Evolutionary conservation across 495 filamentous ascomycete genomes (phyloP).

Genomic region (Trypethelium eluteriae): DNA sequence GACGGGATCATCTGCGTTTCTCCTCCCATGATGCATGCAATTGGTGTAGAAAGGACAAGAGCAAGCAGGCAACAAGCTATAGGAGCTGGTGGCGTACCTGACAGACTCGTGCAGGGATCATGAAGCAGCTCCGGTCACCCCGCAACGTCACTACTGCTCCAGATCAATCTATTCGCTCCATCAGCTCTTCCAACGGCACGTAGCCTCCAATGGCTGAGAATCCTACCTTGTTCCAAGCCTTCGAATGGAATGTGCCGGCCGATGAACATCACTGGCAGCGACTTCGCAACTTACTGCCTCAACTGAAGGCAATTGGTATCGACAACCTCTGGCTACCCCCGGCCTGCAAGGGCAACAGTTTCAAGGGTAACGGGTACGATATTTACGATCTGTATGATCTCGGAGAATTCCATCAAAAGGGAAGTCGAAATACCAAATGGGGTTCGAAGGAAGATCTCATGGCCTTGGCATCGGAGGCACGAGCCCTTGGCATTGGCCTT

Average conservation of each 20-base stretch:
- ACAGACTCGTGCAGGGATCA: neutral
- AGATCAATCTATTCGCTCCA: neutral
- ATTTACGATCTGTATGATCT: constrained; percentile 71
- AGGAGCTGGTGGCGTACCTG: constrained; percentile 10
- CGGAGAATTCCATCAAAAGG: constrained; percentile 71
- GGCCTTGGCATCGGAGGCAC: constrained; percentile 44
- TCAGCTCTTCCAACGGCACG: neutral
- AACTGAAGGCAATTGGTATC: constrained; percentile 53
- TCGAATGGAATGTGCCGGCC: constrained; percentile 67
- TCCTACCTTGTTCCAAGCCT: constrained; percentile 58
- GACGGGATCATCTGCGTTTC: constrained; percentile 32
- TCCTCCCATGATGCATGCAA: constrained; percentile 38
- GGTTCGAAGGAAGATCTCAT: constrained; percentile 58
- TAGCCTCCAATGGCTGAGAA: constrained; percentile 44
- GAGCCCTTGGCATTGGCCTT: constrained; percentile 48
- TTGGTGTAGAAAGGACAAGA: neutral
- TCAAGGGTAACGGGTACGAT: constrained; percentile 65
- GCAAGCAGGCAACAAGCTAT: neutral
- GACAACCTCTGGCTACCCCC: constrained; percentile 67
- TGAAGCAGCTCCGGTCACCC: neutral
- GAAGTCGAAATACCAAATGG: constrained; percentile 59
- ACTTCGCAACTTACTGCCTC: constrained; percentile 46
- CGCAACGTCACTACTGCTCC: neutral
- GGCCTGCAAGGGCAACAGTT: constrained; percentile 59
- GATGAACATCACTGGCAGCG: constrained; percentile 55